Percentiles rank a stretch among this genome's conserved stretches.
These are phyloP conservation scores for Colletotrichum horii DNA, from an alignment of 2,329 filamentous ascomycete species.

Conservation along the genomic window DNA sequence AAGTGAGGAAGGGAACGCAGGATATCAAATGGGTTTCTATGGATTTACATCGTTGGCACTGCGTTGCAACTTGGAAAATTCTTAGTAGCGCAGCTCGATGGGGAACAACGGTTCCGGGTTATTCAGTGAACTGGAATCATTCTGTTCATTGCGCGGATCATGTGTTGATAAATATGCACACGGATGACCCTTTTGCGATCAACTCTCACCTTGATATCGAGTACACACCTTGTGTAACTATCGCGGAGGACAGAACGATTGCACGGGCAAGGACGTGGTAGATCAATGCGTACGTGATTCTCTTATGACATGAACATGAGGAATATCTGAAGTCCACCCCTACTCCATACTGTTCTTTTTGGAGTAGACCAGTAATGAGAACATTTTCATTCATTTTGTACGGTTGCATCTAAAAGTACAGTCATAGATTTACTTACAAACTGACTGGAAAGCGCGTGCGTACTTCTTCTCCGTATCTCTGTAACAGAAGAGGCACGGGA, in stretches of 20 bases:
- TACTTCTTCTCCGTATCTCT: not conserved
- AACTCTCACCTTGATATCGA: not conserved
- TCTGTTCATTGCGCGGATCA: not conserved
- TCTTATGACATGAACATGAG: not conserved
- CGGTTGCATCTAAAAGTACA: not conserved
- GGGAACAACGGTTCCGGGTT: not conserved
- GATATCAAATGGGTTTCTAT: not conserved
- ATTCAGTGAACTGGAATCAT: not conserved
- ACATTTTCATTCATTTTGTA: too few relatives aligned
- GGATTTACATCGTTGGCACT: not conserved
- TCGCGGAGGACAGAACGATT: not conserved
- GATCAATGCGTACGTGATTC: not conserved
- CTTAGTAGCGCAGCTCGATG: not conserved
- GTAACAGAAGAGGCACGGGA: not conserved
- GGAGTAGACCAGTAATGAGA: not conserved
- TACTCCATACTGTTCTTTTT: fast-evolving
- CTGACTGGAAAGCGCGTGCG: not conserved
- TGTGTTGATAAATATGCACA: not conserved
- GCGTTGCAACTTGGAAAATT: not conserved
- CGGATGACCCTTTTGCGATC: not conserved
- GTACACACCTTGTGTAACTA: not conserved
- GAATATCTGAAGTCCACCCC: not conserved
- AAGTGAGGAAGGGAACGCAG: not conserved
- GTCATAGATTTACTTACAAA: not conserved
- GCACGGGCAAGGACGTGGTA: not conserved